Percentiles rank a stretch among this genome's conserved stretches.
phyloP scores from a whole-genome alignment of 352 stramenopile species.

The Thalassiosira oceanica region DNA sequence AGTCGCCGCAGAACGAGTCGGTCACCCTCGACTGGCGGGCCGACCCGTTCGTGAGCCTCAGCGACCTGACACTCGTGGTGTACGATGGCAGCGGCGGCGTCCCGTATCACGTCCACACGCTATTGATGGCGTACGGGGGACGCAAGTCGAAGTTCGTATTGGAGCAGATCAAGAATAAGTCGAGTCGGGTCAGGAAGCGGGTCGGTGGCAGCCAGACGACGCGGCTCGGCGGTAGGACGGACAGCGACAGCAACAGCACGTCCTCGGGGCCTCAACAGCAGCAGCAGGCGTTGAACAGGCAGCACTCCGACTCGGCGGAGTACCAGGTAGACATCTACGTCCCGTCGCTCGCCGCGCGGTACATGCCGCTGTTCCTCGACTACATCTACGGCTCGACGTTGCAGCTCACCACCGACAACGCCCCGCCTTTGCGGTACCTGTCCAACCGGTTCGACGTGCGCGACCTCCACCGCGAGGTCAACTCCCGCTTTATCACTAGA shows the following conservation, averaged over 20 bases:
- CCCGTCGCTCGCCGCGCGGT: conserved; percentile 21
- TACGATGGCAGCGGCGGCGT: conserved; percentile 27
- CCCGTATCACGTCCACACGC: conserved; percentile 35
- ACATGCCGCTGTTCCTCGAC: conserved; percentile 40
- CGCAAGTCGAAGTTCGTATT: conserved; percentile 20
- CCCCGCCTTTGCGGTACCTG: conserved; percentile 28
- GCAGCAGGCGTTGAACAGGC: conserved; percentile 6
- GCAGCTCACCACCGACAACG: conserved; percentile 21
- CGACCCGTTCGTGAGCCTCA: conserved; percentile 22
- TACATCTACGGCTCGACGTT: conserved; percentile 32
- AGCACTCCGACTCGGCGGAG: conserved; percentile 3
- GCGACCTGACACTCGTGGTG: conserved; percentile 34
- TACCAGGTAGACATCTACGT: conserved; percentile 37
- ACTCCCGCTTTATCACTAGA: conserved; percentile 18
- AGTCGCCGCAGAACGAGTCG: too few relatives aligned
- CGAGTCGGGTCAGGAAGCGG: too few relatives aligned
- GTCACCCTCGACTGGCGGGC: conserved; percentile 29
- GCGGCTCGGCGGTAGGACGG: not conserved
- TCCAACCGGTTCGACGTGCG: conserved; percentile 42
- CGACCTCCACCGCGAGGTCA: conserved; percentile 30
- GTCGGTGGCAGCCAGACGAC: not conserved
- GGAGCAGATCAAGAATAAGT: conserved; percentile 31
- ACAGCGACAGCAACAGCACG: not conserved
- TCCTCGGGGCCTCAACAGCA: not conserved
- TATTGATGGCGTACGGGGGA: conserved; percentile 22